Conservation (phyloP, 139 green algal species). For the Tetradesmus lagerheimii region DNA sequence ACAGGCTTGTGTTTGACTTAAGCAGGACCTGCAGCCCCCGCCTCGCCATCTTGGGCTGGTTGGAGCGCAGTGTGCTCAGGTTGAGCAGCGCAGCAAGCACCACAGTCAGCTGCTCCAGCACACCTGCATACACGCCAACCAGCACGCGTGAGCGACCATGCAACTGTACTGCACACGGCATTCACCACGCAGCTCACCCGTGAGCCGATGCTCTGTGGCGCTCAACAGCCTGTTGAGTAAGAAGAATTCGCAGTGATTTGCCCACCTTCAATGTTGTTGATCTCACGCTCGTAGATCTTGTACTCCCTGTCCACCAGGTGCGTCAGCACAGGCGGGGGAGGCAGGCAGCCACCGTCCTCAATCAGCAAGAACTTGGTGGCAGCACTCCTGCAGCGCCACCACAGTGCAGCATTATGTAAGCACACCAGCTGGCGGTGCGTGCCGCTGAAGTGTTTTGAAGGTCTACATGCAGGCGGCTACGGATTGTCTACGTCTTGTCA, state of each 20-base stretch:
- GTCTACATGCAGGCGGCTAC: too few relatives aligned
- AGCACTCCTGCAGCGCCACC: not conserved
- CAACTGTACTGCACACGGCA: not conserved
- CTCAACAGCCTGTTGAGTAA: too few relatives aligned
- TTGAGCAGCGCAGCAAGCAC: conserved; percentile 74
- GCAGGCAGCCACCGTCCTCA: conserved; percentile 31
- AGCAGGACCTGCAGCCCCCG: conserved; percentile 73
- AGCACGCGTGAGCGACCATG: not conserved
- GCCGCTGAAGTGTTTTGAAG: too few relatives aligned
- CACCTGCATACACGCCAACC: not conserved
- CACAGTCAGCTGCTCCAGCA: conserved; percentile 72
- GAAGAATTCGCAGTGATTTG: too few relatives aligned
- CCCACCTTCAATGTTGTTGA: conserved; percentile 64
- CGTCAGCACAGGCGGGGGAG: not conserved
- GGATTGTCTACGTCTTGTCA: too few relatives aligned
- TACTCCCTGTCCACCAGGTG: conserved; percentile 45
- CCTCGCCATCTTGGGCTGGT: conserved; percentile 71
- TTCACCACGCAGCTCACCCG: not conserved
- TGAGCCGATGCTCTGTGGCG: too few relatives aligned
- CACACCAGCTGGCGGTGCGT: too few relatives aligned
- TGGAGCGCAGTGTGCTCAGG: conserved; percentile 65
- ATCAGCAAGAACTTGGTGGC: conserved; percentile 34
- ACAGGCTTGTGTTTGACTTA: conserved; percentile 69
- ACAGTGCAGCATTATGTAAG: not conserved
- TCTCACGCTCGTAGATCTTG: conserved; percentile 64